Percentiles rank a stretch among this genome's conserved stretches.
Evolutionary conservation across 2,329 filamentous ascomycete species (phyloP).

Genomic region (Aspergillus caelatus): DNA sequence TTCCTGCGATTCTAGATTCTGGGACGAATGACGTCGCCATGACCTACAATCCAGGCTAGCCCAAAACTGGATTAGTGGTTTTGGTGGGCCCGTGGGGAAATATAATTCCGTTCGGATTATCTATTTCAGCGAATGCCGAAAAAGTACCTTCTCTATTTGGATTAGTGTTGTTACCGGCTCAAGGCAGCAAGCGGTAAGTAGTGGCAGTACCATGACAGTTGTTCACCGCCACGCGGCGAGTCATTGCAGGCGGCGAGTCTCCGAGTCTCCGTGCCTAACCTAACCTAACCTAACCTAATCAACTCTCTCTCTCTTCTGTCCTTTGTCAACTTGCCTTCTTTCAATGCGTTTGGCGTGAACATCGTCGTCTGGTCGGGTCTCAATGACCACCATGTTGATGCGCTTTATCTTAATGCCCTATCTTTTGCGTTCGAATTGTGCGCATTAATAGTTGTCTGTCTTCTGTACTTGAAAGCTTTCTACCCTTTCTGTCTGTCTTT

Average conservation of each 20-base stretch:
- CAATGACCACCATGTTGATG: constrained; percentile 26
- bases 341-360: constrained; percentile 16
- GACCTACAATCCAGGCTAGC: not conserved
- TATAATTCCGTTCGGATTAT: constrained; percentile 12
- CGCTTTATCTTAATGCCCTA: constrained; percentile 9
- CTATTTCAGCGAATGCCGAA: not conserved
- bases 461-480: constrained; percentile 4
- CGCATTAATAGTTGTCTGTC: constrained; percentile 12
- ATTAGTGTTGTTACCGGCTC: not conserved
- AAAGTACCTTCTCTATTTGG: not conserved
- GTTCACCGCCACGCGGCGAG: constrained; percentile 23
- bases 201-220: constrained; percentile 11
- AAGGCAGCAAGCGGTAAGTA: constrained; percentile 12
- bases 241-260: constrained; percentile 12
- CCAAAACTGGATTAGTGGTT: not conserved
- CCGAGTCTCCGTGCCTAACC: constrained; percentile 6
- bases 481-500: not conserved
- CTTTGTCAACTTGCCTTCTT: constrained; percentile 3
- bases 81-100: not conserved
- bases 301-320: not conserved
- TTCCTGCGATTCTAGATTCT: not conserved
- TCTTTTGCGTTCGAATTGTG: not conserved
- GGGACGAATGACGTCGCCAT: constrained; percentile 18
- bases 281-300: constrained; percentile 1
- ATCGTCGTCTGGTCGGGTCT: constrained; percentile 14